These are phyloP conservation scores for Podosphaera xanthii DNA, from an alignment of 2,329 filamentous ascomycete species.

Conservation along the genomic window DNA sequence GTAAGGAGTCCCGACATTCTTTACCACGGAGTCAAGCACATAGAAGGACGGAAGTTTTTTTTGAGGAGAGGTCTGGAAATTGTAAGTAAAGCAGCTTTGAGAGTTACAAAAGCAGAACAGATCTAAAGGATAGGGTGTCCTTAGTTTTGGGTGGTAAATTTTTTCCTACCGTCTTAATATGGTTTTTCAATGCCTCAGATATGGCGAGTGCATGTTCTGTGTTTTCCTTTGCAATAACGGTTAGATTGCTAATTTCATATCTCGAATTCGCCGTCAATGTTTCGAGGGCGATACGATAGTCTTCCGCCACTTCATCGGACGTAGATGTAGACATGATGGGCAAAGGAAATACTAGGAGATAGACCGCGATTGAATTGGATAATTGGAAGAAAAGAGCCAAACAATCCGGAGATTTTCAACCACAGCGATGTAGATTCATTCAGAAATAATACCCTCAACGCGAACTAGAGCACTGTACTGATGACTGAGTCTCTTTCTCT, in stretches of 20 bases:
- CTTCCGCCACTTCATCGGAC: slow-evolving; percentile 70
- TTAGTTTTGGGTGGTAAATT: slow-evolving; percentile 10
- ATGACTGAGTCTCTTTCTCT: slow-evolving; percentile 14
- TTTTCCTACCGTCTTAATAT: slow-evolving; percentile 72
- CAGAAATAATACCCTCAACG: slow-evolving; percentile 16
- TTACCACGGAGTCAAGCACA: slow-evolving; percentile 92
- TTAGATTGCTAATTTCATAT: slow-evolving; percentile 92
- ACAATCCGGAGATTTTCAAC: slow-evolving; percentile 10
- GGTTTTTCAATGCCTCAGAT: slow-evolving; percentile 69
- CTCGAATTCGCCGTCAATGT: slow-evolving; percentile 79
- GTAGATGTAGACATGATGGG: slow-evolving; percentile 38
- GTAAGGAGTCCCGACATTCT: slow-evolving; percentile 95
- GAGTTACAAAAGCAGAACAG: neutral
- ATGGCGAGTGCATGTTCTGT: slow-evolving; percentile 90
- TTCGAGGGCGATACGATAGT: slow-evolving; percentile 82
- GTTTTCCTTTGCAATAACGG: slow-evolving; percentile 91
- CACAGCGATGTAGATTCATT: slow-evolving; percentile 18
- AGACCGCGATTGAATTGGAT: neutral
- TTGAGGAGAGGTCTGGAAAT: slow-evolving; percentile 49
- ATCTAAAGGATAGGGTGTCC: neutral
- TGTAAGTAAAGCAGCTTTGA: slow-evolving; percentile 8
- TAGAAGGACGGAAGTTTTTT: slow-evolving; percentile 93
- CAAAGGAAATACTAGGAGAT: slow-evolving; percentile 9
- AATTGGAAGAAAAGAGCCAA: neutral
- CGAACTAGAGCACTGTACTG: slow-evolving; percentile 18